Base-by-base conservation (phyloP, 306 rosid species). In the Gillenia trifoliata region DNA sequence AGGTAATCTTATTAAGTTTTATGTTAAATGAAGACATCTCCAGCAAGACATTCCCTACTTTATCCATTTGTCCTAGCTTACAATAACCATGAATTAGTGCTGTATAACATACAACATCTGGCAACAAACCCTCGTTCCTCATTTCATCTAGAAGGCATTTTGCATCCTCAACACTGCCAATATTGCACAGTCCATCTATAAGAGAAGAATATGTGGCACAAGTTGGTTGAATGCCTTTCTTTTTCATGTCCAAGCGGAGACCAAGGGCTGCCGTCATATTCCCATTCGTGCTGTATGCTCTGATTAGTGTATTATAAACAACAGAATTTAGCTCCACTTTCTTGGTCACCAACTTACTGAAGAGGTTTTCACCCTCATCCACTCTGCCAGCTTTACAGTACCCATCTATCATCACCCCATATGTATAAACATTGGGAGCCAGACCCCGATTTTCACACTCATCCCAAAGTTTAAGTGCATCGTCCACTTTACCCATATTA, bases 51-150 rank as follows among this genome's bases (percentile, higher is more conserved):
- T 0, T 59, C 64, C 64, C 31, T 28, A 59, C 64, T 25, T 59
- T 28, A 26, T 59, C 34, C 20, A 59, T 59, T 26, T 59, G 64
- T 7, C 64, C 93, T 68, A 85, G 77, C 80, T 84, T 87, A 68
- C 90, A 87, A 79, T 88, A 88, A 84, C 93, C 96, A 57, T 83
- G 83, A 75, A 91, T 84, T 63, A 89, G 79, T 80, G 93, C 92
- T 55, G 96, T 91, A 75, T 59, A 59, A 13, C 64, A 59, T 0
- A 59, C 34, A 26, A 59, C 64, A 59, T 2, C 29, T 59, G 64
- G 34, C 64, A 26, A 11, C 64, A 59, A 13, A 7, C 34, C 5
- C 17, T 59, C 64, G 0, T 59, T 26, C 64, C 64, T 26, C 64
- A 59, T 59, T 59, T 59, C 64, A 59, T 59, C 64, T 6, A 59